Conservation (phyloP, 768 basidiomycete genomes). For the Leccinum variicolor region DNA sequence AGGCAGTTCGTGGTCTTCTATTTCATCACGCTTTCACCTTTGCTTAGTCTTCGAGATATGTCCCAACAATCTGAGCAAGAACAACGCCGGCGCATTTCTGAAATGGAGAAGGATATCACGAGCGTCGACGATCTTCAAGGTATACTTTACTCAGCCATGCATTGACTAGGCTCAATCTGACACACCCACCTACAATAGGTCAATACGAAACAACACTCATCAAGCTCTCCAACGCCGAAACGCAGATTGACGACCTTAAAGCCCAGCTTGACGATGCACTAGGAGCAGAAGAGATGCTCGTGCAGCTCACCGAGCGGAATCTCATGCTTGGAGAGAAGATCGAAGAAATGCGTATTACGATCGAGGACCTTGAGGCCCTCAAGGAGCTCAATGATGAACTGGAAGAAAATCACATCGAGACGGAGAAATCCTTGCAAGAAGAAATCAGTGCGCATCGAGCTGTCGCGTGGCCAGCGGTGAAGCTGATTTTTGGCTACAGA, state of each 20-base stretch:
- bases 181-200: constrained; percentile 37
- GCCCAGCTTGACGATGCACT: constrained; percentile 91
- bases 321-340: constrained; percentile 95
- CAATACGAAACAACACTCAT: constrained; percentile 78
- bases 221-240: constrained; percentile 84
- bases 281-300: constrained; percentile 94
- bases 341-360: constrained; percentile 94
- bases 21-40: not conserved
- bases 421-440: constrained; percentile 86
- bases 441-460: constrained; percentile 67
- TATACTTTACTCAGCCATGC: constrained; percentile 25
- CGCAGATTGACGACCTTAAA: constrained; percentile 92
- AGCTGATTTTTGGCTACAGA: constrained; percentile 39
- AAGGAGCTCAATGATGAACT: constrained; percentile 97
- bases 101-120: constrained; percentile 87
- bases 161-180: constrained; percentile 1
- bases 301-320: constrained; percentile 92
- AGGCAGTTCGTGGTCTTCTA: constrained; percentile 11
- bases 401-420: constrained; percentile 93
- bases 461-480: not conserved
- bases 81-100: constrained; percentile 71
- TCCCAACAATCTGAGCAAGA: constrained; percentile 86
- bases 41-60: constrained; percentile 75
- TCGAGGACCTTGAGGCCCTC: constrained; percentile 94
- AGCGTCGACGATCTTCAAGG: constrained; percentile 79